Evolutionary conservation across 2,329 filamentous ascomycete species (phyloP).

Genomic region (Stagonosporopsis cucurbitacearum): DNA sequence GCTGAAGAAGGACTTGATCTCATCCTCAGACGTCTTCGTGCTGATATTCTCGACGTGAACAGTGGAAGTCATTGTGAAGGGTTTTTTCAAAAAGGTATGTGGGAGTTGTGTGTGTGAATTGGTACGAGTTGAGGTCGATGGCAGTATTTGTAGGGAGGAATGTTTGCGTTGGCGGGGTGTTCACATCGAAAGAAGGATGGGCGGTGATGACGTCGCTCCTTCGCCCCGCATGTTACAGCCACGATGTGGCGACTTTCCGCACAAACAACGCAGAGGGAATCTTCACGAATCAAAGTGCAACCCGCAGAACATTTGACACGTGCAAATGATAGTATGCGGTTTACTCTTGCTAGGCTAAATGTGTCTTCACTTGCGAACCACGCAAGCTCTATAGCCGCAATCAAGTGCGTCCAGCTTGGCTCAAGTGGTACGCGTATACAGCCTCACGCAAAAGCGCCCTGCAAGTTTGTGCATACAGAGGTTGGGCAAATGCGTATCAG

Average conservation of each 20-base stretch:
- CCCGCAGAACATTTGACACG: slow-evolving; percentile 8
- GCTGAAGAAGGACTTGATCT: slow-evolving; percentile 96
- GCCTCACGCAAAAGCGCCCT: slow-evolving; percentile 1
- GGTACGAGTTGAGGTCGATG: neutral
- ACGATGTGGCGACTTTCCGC: slow-evolving; percentile 20
- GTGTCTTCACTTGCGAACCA: slow-evolving; percentile 8
- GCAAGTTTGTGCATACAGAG: slow-evolving; percentile 5
- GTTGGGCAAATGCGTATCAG: neutral
- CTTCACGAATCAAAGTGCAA: slow-evolving; percentile 25
- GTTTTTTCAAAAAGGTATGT: slow-evolving; percentile 1
- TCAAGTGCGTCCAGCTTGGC: neutral
- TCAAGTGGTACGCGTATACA: slow-evolving; percentile 1
- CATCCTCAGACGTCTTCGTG: slow-evolving; percentile 80
- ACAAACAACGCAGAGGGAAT: slow-evolving; percentile 28
- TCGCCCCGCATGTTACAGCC: slow-evolving; percentile 14
- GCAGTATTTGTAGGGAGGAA: slow-evolving; percentile 9
- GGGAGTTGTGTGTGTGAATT: neutral
- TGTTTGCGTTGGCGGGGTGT: slow-evolving; percentile 17
- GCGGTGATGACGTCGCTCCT: slow-evolving; percentile 12
- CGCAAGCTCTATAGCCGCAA: slow-evolving; percentile 1
- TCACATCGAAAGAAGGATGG: slow-evolving; percentile 13
- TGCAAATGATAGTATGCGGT: slow-evolving; percentile 8
- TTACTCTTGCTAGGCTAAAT: slow-evolving; percentile 1
- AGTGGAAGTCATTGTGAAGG: slow-evolving; percentile 62
- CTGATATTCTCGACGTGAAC: slow-evolving; percentile 93